These are phyloP conservation scores for Fragaria vesca DNA, from an alignment of 306 rosid species.

Conservation along the genomic window DNA sequence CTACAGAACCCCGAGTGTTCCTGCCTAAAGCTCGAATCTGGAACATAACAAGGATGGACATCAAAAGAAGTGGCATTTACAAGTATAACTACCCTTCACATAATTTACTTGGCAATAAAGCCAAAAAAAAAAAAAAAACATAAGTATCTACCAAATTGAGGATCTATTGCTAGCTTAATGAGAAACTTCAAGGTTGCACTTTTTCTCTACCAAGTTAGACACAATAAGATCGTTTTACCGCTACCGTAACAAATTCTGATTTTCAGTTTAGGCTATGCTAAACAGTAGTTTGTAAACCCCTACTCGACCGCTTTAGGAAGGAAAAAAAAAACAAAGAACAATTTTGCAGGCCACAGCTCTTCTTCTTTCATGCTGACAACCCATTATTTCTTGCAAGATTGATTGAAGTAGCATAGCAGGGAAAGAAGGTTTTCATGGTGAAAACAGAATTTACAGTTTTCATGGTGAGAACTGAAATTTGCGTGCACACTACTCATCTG, in stretches of 20 bases:
- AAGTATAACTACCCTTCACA: neutral
- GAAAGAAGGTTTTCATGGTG: neutral
- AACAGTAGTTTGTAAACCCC: neutral
- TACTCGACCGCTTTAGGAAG: neutral
- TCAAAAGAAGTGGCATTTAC: neutral
- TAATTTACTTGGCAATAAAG: neutral
- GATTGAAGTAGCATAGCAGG: neutral
- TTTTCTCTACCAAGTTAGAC: neutral
- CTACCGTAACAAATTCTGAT: neutral
- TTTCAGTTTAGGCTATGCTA: neutral
- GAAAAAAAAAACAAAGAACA: neutral
- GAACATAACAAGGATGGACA: constrained; percentile 22
- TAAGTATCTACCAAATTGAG: neutral
- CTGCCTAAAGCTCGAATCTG: constrained; percentile 87
- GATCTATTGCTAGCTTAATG: neutral
- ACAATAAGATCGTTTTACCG: neutral
- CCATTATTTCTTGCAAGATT: neutral
- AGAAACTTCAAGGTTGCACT: neutral
- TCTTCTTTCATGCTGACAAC: neutral
- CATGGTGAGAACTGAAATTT: neutral
- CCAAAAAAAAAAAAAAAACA: neutral
- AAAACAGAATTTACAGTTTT: neutral
- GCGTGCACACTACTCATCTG: neutral
- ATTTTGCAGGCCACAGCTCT: neutral
- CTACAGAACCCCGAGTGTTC: constrained; percentile 83